Evolutionary conservation across 2,329 filamentous ascomycete species (phyloP).

Genomic region (Alternaria postmessia): DNA sequence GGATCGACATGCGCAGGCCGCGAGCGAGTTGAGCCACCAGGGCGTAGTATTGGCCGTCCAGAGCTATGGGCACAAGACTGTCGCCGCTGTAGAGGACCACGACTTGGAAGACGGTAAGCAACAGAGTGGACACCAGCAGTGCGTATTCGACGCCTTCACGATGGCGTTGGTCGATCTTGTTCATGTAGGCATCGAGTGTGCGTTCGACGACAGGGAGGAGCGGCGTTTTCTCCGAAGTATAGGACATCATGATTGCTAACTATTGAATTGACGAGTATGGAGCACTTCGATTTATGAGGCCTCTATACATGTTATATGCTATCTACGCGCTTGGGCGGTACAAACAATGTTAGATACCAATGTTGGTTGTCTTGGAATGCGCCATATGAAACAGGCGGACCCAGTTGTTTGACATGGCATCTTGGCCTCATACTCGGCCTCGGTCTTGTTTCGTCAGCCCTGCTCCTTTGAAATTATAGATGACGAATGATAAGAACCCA

Average conservation of each 20-base stretch:
- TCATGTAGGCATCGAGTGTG: neutral
- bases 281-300: neutral
- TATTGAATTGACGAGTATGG: neutral
- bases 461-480: neutral
- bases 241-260: constrained; percentile 1
- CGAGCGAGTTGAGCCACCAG: constrained; percentile 24
- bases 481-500: neutral
- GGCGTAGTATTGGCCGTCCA: constrained; percentile 8
- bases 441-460: constrained; percentile 5
- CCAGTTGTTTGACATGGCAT: constrained; percentile 13
- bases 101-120: constrained; percentile 24
- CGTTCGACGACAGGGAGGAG: constrained; percentile 11
- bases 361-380: constrained; percentile 12
- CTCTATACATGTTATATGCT: constrained; percentile 5
- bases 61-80: constrained; percentile 5
- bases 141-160: constrained; percentile 12
- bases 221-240: constrained; percentile 14
- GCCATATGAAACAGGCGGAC: constrained; percentile 16
- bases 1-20: constrained; percentile 30
- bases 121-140: constrained; percentile 10
- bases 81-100: constrained; percentile 27
- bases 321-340: constrained; percentile 2
- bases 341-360: constrained; percentile 5
- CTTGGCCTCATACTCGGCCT: constrained; percentile 11
- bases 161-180: constrained; percentile 1